phyloP scores from a whole-genome alignment of 345 rosid species.

The Aquilaria sinensis region DNA sequence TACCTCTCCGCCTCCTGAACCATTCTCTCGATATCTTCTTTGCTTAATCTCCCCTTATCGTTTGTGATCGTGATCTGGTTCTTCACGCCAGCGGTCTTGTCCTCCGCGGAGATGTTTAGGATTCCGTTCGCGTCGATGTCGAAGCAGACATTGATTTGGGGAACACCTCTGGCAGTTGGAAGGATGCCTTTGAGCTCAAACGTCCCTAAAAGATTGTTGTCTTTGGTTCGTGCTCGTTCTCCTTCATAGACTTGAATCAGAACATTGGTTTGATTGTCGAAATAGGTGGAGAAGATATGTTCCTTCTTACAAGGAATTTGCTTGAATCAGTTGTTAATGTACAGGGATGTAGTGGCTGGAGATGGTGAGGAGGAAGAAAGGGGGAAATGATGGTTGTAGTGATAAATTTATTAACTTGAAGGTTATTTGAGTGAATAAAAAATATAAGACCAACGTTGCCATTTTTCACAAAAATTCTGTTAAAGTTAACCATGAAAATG shows the following conservation, averaged over 20 bases:
- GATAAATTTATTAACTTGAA: too few relatives aligned
- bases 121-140: slow-evolving; percentile 5
- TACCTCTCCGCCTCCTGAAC: slow-evolving; percentile 25
- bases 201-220: slow-evolving; percentile 20
- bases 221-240: slow-evolving; percentile 20
- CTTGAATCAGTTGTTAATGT: too few relatives aligned
- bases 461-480: too few relatives aligned
- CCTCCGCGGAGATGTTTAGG: slow-evolving; percentile 17
- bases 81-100: slow-evolving; percentile 20
- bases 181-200: slow-evolving; percentile 22
- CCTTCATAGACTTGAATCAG: slow-evolving; percentile 26
- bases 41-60: slow-evolving; percentile 22
- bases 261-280: slow-evolving; percentile 19
- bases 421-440: too few relatives aligned
- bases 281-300: slow-evolving; percentile 21
- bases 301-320: slow-evolving; percentile 22
- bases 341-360: too few relatives aligned
- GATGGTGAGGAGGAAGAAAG: too few relatives aligned
- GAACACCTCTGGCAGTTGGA: slow-evolving; percentile 20
- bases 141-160: too few relatives aligned
- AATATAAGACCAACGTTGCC: too few relatives aligned
- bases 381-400: too few relatives aligned
- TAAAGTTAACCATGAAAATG: too few relatives aligned
- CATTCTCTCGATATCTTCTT: slow-evolving; percentile 19
- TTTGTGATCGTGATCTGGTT: slow-evolving; percentile 22